A percentile compares a stretch with the other conserved stretches of the same genome.
Conservation (phyloP, 108 stramenopile species). For the Seminavis robusta region DNA sequence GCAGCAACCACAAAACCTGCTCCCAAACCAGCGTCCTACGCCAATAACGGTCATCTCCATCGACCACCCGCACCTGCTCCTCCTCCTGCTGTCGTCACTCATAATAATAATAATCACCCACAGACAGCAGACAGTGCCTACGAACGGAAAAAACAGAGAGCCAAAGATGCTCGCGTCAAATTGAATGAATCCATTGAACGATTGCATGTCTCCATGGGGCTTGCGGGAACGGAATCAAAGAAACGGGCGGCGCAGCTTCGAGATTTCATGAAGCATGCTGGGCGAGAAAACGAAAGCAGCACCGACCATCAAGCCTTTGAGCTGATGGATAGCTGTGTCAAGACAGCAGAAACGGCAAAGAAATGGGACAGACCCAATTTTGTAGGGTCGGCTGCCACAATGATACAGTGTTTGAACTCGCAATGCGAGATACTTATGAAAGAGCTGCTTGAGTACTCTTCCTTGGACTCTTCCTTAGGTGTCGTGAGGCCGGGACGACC, state of each 20-base stretch:
- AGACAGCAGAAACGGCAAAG: constrained; percentile 62
- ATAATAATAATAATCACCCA: constrained; percentile 2
- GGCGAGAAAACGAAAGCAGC: constrained; percentile 12
- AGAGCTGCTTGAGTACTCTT: constrained; percentile 57
- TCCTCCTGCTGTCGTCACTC: constrained; percentile 4
- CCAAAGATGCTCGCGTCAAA: constrained; percentile 80
- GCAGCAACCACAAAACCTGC: not conserved
- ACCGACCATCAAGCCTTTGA: too few relatives aligned
- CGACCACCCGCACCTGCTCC: constrained; percentile 9
- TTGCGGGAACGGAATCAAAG: constrained; percentile 71
- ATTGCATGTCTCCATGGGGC: constrained; percentile 60
- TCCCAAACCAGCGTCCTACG: not conserved
- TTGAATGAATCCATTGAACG: constrained; percentile 81
- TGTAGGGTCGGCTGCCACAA: constrained; percentile 72
- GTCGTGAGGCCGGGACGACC: too few relatives aligned
- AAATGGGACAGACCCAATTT: constrained; percentile 85
- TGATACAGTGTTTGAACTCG: constrained; percentile 66
- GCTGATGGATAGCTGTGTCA: constrained; percentile 46
- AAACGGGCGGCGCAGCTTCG: constrained; percentile 34
- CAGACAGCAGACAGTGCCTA: constrained; percentile 43
- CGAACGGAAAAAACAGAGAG: constrained; percentile 84
- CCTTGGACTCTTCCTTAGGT: too few relatives aligned
- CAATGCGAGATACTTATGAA: constrained; percentile 78
- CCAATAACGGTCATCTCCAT: not conserved
- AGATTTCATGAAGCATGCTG: not conserved